These are phyloP conservation scores for Clonostachys rhizophaga DNA, from an alignment of 2,329 filamentous ascomycete genomes.

Conservation along the genomic window DNA sequence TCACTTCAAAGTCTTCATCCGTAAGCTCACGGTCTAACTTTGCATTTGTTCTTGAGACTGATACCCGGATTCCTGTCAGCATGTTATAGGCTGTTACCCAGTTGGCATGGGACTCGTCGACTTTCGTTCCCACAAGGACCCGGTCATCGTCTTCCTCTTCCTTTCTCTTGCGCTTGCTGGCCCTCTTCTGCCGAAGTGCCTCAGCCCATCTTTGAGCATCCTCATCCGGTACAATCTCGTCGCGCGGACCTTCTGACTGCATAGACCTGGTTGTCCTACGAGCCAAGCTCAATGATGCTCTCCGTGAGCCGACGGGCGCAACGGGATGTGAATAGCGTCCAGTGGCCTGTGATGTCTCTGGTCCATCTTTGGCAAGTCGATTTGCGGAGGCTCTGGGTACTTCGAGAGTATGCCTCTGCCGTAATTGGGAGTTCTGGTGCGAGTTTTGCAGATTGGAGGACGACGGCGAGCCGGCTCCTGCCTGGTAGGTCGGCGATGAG, in stretches of 20 bases:
- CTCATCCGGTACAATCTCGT: constrained; percentile 82
- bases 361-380: constrained; percentile 68
- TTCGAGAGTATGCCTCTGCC: constrained; percentile 84
- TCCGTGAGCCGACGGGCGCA: constrained; percentile 53
- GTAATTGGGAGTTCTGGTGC: constrained; percentile 47
- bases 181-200: constrained; percentile 84
- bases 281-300: constrained; percentile 78
- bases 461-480: constrained; percentile 32
- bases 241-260: constrained; percentile 76
- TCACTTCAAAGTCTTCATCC: constrained; percentile 86
- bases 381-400: constrained; percentile 67
- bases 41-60: constrained; percentile 92
- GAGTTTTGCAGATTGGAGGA: constrained; percentile 46
- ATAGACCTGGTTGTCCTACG: constrained; percentile 80
- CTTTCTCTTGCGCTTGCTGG: constrained; percentile 76
- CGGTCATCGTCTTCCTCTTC: constrained; percentile 91
- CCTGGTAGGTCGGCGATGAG: constrained; percentile 54
- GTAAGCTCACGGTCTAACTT: constrained; percentile 90
- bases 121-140: constrained; percentile 93
- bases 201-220: constrained; percentile 91
- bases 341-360: constrained; percentile 62
- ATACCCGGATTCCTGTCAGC: constrained; percentile 97
- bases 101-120: constrained; percentile 94
- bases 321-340: constrained; percentile 76
- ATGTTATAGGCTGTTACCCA: constrained; percentile 99